Conservation (phyloP, 1,139 yeast genomes). For the Zygosaccharomyces sapae region DNA sequence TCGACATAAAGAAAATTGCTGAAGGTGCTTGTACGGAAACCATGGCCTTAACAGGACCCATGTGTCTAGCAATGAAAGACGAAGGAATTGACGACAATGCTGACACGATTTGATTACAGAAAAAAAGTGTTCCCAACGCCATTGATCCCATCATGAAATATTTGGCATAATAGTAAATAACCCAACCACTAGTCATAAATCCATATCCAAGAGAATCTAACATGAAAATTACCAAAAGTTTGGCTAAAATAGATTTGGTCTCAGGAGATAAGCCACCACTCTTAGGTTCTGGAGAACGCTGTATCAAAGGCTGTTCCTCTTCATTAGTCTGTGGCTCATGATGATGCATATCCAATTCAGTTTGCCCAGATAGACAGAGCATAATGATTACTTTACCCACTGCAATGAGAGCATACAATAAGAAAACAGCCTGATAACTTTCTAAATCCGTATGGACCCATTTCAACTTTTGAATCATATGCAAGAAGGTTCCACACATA, state of each 20-base stretch:
- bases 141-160: slow-evolving; percentile 34
- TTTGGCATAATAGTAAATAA: slow-evolving; percentile 64
- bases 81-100: slow-evolving; percentile 69
- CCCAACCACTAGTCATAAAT: slow-evolving; percentile 84
- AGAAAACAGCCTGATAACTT: slow-evolving; percentile 55
- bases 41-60: slow-evolving; percentile 80
- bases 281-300: slow-evolving; percentile 7
- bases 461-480: slow-evolving; percentile 35
- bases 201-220: slow-evolving; percentile 83
- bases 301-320: slow-evolving; percentile 28
- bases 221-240: slow-evolving; percentile 54
- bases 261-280: slow-evolving; percentile 25
- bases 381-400: slow-evolving; percentile 51
- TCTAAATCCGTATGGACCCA: slow-evolving; percentile 37
- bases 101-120: slow-evolving; percentile 55
- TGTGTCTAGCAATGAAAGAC: slow-evolving; percentile 49
- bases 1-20: slow-evolving; percentile 56
- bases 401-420: slow-evolving; percentile 56
- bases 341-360: slow-evolving; percentile 45
- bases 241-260: slow-evolving; percentile 31
- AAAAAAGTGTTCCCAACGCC: slow-evolving; percentile 51
- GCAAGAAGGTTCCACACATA: slow-evolving; percentile 58
- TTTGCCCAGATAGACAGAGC: slow-evolving; percentile 49
- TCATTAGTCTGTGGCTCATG: slow-evolving; percentile 25
- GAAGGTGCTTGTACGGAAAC: slow-evolving; percentile 77